Percentiles rank a stretch among this genome's conserved stretches.
Evolutionary conservation across 345 rosid genomes (phyloP).

Genomic region (Ricinus communis): DNA sequence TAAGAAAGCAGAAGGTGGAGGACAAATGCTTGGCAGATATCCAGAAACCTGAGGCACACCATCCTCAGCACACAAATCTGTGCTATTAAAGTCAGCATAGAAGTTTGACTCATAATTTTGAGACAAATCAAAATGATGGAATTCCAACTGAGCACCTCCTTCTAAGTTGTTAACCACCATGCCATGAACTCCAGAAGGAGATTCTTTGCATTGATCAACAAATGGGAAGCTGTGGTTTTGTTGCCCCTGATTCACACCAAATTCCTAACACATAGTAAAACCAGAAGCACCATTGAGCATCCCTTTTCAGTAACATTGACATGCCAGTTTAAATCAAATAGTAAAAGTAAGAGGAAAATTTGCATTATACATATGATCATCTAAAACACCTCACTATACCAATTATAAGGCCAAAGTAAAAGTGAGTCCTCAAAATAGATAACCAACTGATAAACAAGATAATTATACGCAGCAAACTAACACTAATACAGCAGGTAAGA

Average conservation of each 20-base stretch:
- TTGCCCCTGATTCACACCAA: slow-evolving; percentile 56
- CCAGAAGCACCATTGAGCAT: slow-evolving; percentile 12
- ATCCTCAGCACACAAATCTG: slow-evolving; percentile 54
- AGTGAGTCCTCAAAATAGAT: not conserved
- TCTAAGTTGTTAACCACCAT: slow-evolving; percentile 38
- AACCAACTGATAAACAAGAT: not conserved
- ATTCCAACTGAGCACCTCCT: slow-evolving; percentile 53
- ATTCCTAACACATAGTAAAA: slow-evolving; percentile 44
- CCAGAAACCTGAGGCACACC: slow-evolving; percentile 48
- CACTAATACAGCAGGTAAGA: not conserved
- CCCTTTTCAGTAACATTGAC: slow-evolving; percentile 13
- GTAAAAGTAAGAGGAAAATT: not conserved
- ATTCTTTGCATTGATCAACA: slow-evolving; percentile 54
- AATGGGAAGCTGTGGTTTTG: slow-evolving; percentile 51
- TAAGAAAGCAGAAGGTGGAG: slow-evolving; percentile 88
- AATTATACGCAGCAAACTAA: not conserved
- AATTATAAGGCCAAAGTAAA: not conserved
- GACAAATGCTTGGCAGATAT: slow-evolving; percentile 65
- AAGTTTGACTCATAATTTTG: slow-evolving; percentile 64
- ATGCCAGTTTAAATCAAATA: not conserved
- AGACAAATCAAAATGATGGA: slow-evolving; percentile 63
- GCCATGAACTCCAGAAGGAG: slow-evolving; percentile 37
- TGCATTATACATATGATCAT: not conserved
- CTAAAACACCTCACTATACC: not conserved
- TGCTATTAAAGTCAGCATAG: slow-evolving; percentile 45